Conservation (phyloP, 2,329 filamentous ascomycete genomes). For the Paraconiothyrium sp. region DNA sequence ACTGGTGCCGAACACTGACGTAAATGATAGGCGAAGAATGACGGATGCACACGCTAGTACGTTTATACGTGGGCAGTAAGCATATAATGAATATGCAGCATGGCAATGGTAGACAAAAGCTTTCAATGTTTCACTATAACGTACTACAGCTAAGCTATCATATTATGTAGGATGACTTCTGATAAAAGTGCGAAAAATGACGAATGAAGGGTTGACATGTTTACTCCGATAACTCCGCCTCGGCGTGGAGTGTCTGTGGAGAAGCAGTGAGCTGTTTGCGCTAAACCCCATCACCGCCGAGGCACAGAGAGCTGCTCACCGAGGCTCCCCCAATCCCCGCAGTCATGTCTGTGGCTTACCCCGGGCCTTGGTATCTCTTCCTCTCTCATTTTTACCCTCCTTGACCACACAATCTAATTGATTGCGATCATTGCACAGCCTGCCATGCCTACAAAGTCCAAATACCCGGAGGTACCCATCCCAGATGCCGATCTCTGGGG, state of each 20-base stretch:
- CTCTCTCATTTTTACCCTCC: neutral
- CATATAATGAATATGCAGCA: neutral
- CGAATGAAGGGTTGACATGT: neutral
- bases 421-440: neutral
- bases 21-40: neutral
- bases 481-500: conserved; percentile 81
- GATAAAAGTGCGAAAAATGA: neutral
- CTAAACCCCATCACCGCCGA: conserved; percentile 17
- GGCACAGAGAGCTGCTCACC: conserved; percentile 5
- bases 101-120: neutral
- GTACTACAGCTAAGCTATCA: neutral
- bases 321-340: conserved; percentile 13
- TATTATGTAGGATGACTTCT: neutral
- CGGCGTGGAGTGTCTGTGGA: conserved; percentile 3
- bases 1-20: neutral
- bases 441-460: conserved; percentile 76
- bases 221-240: conserved; percentile 1
- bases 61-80: neutral
- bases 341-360: conserved; percentile 9
- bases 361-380: neutral
- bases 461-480: conserved; percentile 71
- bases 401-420: neutral
- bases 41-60: neutral
- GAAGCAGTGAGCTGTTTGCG: neutral
- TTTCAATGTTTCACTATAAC: neutral